phyloP scores from a whole-genome alignment of 2,329 filamentous ascomycete species.

The Colletotrichum zoysiae region DNA sequence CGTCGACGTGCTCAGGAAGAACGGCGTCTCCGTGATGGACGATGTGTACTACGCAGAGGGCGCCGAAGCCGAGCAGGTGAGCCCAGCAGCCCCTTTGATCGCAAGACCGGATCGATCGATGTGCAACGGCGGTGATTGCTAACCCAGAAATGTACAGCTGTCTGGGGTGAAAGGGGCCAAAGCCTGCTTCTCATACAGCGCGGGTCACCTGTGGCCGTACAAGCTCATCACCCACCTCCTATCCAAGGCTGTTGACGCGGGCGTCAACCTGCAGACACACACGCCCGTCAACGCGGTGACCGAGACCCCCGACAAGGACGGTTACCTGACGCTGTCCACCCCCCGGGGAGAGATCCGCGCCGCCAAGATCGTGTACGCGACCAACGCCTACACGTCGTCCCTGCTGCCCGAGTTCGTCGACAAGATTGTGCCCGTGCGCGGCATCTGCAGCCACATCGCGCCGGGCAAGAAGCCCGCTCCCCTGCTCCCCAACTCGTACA shows the following conservation, averaged over 20 bases:
- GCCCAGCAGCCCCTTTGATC: slow-evolving; percentile 43
- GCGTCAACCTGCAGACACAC: slow-evolving; percentile 47
- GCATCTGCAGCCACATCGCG: slow-evolving; percentile 49
- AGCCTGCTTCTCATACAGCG: slow-evolving; percentile 54
- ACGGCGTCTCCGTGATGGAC: slow-evolving; percentile 45
- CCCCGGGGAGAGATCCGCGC: slow-evolving; percentile 43
- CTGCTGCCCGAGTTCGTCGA: slow-evolving; percentile 44
- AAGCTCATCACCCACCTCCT: slow-evolving; percentile 49
- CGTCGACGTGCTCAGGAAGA: slow-evolving; percentile 50
- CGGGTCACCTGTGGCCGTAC: slow-evolving; percentile 44
- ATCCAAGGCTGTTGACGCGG: slow-evolving; percentile 41
- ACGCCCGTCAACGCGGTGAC: slow-evolving; percentile 25
- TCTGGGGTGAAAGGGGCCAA: slow-evolving; percentile 55
- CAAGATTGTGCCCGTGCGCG: slow-evolving; percentile 45
- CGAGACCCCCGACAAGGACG: slow-evolving; percentile 17
- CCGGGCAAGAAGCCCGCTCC: slow-evolving; percentile 49
- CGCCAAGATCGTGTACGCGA: slow-evolving; percentile 45
- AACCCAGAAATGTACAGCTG: slow-evolving; percentile 55
- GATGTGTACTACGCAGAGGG: slow-evolving; percentile 48
- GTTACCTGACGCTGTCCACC: slow-evolving; percentile 39
- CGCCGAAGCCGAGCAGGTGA: slow-evolving; percentile 48
- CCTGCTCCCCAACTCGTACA: slow-evolving; percentile 66
- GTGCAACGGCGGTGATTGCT: slow-evolving; percentile 43
- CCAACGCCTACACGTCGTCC: slow-evolving; percentile 48
- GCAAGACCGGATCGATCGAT: slow-evolving; percentile 33